Base-by-base conservation (phyloP, 305 asterid species). In the Lippia alba region DNA sequence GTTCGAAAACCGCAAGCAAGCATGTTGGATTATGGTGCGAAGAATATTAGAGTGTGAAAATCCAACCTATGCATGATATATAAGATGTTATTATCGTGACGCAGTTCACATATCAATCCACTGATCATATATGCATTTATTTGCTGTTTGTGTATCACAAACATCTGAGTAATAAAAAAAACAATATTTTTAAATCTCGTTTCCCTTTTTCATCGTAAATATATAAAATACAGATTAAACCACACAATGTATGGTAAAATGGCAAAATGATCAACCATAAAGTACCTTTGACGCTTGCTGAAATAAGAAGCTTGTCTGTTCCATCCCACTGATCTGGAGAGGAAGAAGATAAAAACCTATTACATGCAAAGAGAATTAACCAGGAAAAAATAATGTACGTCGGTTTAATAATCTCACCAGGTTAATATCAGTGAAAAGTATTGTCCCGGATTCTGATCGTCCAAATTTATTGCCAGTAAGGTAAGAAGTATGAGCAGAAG, bases 271-370 rank as follows among this genome's bases (percentile, higher is more conserved):
- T 32, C 34, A 57, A 56, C 41, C 36, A 15, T 9, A 46, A 64
- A 66, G 61, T 84, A 92, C 96, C 97, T 92, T 92, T 51, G 97
- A 88, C 48, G 96, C 96, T 81, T 92, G 97, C 82, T 92, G 97
- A 87, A 92, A 92, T 56, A 92, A 74, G 88, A 92, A 92, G 77
- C 97, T 92, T 40, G 97, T 92, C 84, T 92, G 97, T 82, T 90
- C 97, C 97, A 92, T 92, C 71, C 97, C 97, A 72, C 97, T 92
- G 71, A 92, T 88, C 97, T 92, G 79, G 67, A 77, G 56, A 72
- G 49, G 56, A 75, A 58, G 61, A 46, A 58, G 59, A 39, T 49
- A 56, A 48, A 41, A 48, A 50, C 19, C 32, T 54, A 73, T 67
- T 56, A 67, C 56, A 79, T 64, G 66, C 33, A 58, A 72, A 63